Base-by-base conservation (phyloP, 352 stramenopile genomes). In the Globisporangium paroecandrum region DNA sequence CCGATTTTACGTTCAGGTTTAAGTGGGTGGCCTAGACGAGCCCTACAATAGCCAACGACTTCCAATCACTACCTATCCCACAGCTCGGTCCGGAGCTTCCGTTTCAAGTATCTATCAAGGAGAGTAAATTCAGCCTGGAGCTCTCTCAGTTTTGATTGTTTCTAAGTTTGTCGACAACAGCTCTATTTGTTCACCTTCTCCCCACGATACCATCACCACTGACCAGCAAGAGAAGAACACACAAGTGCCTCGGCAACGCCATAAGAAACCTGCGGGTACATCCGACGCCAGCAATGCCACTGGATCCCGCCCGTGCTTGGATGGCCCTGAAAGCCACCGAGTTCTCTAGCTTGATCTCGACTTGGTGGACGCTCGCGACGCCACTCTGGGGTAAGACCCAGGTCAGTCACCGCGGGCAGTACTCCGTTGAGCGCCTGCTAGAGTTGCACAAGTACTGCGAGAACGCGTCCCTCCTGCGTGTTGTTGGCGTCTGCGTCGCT, bases 371-470 rank as follows among this genome's bases (percentile, higher is more conserved):
- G 4, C 53, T 13, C 2, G 5, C 1, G 5, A 24, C 25, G 25
- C 18, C 12, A 5, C 53, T 58, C 53, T 58, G 25, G 53, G 32
- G 53, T 27, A 15, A 27, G 4, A 58, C 53, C 15, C 24, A 58
- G 6, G 53, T 38, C 12, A 58, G 53, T 1, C 53, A 6, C 20
- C 53, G 27, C 18, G 54, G 27, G 1, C 27, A 59, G 25, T 59
- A 59, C 27, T 59, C 27, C 13, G 41, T 59, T 5, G 53, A 58
- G 25, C 53, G 53, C 15, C 12, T 38, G 12, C 53, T 58, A 3
- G 51, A 24, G 8, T 58, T 58, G 18, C 24, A 58, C 53, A 18
- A 58, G 27, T 58, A 58, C 53, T 58, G 25, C 25, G 25, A 58
- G 27, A 36, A 15, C 5, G 25, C 25, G 13, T 58, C 53, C 12